A percentile compares a stretch with the other conserved stretches of the same genome.
Conservation (phyloP, 23 red algal genomes). For the Cyanidium caldarium region DNA sequence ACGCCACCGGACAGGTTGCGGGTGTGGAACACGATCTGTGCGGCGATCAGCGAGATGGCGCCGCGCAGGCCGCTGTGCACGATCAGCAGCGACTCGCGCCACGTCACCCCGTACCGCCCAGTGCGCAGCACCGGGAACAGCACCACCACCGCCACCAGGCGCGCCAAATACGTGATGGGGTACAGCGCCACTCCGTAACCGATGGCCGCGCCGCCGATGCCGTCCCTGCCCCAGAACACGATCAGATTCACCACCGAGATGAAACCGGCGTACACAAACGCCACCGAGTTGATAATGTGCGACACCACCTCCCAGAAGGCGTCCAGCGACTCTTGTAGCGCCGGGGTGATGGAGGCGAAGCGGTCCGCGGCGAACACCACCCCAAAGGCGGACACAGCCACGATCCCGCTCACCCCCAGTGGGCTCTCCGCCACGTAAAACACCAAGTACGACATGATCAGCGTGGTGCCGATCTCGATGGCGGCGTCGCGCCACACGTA, state of each 20-base stretch:
- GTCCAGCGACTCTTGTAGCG: constrained; percentile 47
- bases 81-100: constrained; percentile 42
- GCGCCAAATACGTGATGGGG: constrained; percentile 37
- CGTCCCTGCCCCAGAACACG: constrained; percentile 20
- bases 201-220: not conserved
- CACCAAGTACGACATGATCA: constrained; percentile 60
- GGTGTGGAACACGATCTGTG: constrained; percentile 54
- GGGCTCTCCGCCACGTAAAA: constrained; percentile 88
- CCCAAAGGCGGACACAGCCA: constrained; percentile 55
- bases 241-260: constrained; percentile 50
- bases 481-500: constrained; percentile 54
- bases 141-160: constrained; percentile 40
- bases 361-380: constrained; percentile 52
- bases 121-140: constrained; percentile 42
- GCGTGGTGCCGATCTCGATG: constrained; percentile 51
- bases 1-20: not conserved
- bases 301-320: constrained; percentile 76
- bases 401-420: constrained; percentile 49
- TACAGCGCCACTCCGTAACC: constrained; percentile 13
- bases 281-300: constrained; percentile 80
- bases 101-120: constrained; percentile 24
- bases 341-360: constrained; percentile 41
- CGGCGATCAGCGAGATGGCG: constrained; percentile 64
- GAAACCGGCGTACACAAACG: constrained; percentile 69
- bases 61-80: constrained; percentile 64